Base-by-base conservation (phyloP, 768 basidiomycete genomes). In the Lactarius hatsudake region DNA sequence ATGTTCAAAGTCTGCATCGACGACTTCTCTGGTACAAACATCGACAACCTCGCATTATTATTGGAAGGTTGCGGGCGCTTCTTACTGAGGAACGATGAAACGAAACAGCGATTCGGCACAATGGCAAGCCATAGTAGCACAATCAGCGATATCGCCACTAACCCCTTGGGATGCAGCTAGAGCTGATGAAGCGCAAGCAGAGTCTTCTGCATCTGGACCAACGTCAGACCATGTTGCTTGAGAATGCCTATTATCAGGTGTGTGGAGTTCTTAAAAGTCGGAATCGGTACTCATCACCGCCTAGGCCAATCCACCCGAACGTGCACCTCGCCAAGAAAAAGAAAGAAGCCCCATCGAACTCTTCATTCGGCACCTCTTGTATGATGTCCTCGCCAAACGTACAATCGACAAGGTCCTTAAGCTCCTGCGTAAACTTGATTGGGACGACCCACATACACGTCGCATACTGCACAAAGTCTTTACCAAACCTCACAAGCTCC, bases 241-340 rank as follows among this genome's bases (percentile, higher is more conserved):
- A 98, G 77, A 99, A 99, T 75, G 97, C 97, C 0, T 99, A 97
- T 76, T 98, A 98, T 76, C 95, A 95, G 84, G 94, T 94, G 57
- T 58, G 76, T 69, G 59, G 69, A 54, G 63, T 20, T 54, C 30
- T 8, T 36, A 12, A 12, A 59, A 26, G n/a, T 30, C 40, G 40
- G 45, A 40, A 40, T 36, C 69, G 68, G 6, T n/a, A 61, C 62
- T 68, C 7, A 67, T 68, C 63, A 30, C 34, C 45, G 12, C 38
- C 62, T 67, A 98, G 93, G 98, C 96, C 77, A 98, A 98, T 73
- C 97, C 97, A 5, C 97, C 97, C 0, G 96, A 98, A 70, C 88
- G 97, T 61, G 85, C 88, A 0, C 94, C 94, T 0, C 84, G 88
- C 28, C 84, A 93, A 73, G 89, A 92, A 71, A 95, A 97, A 75